Percentiles rank a stretch among this genome's conserved stretches.
These are phyloP conservation scores for Candida insectorum DNA, from an alignment of 805 yeast genomes.

Conservation along the genomic window DNA sequence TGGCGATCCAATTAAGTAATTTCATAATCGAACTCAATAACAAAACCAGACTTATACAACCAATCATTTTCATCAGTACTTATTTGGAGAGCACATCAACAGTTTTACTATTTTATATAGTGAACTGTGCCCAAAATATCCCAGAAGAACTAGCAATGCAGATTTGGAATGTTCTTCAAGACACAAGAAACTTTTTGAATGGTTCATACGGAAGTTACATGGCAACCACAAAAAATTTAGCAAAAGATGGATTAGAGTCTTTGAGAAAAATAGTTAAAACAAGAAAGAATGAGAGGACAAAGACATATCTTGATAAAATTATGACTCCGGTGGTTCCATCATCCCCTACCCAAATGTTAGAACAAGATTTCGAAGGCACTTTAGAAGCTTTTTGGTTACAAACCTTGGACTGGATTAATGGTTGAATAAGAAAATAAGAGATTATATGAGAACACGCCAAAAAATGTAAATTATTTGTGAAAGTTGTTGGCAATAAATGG, in stretches of 20 bases:
- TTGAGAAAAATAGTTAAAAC: slow-evolving; percentile 9
- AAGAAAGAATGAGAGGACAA: slow-evolving; percentile 1
- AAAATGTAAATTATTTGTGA: slow-evolving; percentile 23
- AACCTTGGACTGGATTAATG: slow-evolving; percentile 9
- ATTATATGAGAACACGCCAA: too few species aligned
- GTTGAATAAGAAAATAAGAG: not conserved
- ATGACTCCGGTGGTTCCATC: slow-evolving; percentile 5
- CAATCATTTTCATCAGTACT: slow-evolving; percentile 17
- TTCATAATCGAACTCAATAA: slow-evolving; percentile 16
- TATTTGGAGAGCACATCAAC: slow-evolving; percentile 18
- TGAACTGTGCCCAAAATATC: slow-evolving; percentile 11
- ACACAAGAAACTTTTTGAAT: slow-evolving; percentile 15
- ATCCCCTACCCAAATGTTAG: not conserved
- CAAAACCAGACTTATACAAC: slow-evolving; percentile 15
- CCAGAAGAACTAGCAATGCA: slow-evolving; percentile 12
- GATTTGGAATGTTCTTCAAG: slow-evolving; percentile 17
- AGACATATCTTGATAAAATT: slow-evolving; percentile 12
- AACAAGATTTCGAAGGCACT: slow-evolving; percentile 1
- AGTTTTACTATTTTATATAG: slow-evolving; percentile 14
- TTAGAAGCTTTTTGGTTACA: slow-evolving; percentile 9
- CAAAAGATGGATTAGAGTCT: slow-evolving; percentile 17
- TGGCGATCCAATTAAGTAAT: slow-evolving; percentile 15
- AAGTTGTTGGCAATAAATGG: slow-evolving; percentile 81
- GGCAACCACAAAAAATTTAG: slow-evolving; percentile 15
- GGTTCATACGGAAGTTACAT: slow-evolving; percentile 17